phyloP scores from a whole-genome alignment of 805 yeast species.

The Brettanomyces bruxellensis region DNA sequence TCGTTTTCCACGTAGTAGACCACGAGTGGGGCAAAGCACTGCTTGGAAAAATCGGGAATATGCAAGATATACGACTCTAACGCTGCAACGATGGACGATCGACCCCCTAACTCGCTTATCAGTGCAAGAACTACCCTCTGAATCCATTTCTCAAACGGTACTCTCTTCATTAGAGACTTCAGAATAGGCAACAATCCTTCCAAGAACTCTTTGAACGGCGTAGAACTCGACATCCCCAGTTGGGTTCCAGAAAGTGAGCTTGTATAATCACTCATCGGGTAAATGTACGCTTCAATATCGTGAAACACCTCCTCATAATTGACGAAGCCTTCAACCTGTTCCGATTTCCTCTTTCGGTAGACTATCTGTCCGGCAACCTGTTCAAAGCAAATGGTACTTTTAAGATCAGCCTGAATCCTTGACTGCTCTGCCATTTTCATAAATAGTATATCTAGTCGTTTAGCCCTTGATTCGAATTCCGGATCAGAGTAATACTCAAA shows the following conservation, averaged over 20 bases:
- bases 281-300: conserved; percentile 13
- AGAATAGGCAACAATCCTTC: conserved; percentile 10
- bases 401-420: conserved; percentile 9
- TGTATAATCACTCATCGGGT: conserved; percentile 27
- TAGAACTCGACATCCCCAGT: conserved; percentile 9
- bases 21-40: conserved; percentile 22
- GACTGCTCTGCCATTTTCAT: conserved; percentile 13
- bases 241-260: conserved; percentile 25
- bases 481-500: conserved; percentile 7
- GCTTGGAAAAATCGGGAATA: conserved; percentile 19
- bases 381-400: conserved; percentile 26
- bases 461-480: conserved; percentile 13
- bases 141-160: conserved; percentile 22
- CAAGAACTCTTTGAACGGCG: conserved; percentile 8
- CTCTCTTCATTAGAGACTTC: conserved; percentile 5
- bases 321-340: conserved; percentile 16
- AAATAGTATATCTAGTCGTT: conserved; percentile 22
- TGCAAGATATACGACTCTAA: conserved; percentile 24
- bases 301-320: conserved; percentile 15
- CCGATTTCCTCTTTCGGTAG: conserved; percentile 15
- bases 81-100: conserved; percentile 24
- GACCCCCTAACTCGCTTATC: conserved; percentile 23
- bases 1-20: conserved; percentile 18
- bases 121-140: conserved; percentile 24
- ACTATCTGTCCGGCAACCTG: conserved; percentile 32